These are phyloP conservation scores for Pyrrhoderma noxium DNA, from an alignment of 1,284 basidiomycete genomes.

Conservation along the genomic window DNA sequence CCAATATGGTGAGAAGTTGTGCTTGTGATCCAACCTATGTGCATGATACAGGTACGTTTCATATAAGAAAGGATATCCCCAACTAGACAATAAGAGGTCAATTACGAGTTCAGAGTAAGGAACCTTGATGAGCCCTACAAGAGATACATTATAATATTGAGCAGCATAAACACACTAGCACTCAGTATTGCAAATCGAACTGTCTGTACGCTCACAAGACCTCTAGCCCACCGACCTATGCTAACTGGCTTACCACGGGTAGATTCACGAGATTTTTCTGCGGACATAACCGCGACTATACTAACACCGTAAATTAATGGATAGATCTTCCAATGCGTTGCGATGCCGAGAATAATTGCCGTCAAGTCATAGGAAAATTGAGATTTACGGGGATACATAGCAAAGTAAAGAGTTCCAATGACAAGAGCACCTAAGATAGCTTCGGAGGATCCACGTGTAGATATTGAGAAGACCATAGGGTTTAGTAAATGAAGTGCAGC, in stretches of 20 bases:
- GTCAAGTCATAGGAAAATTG: constrained; percentile 43
- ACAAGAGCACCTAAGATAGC: constrained; percentile 80
- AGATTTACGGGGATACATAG: constrained; percentile 34
- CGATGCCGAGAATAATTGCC: constrained; percentile 69
- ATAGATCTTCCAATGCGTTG: constrained; percentile 93
- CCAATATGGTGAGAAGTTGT: constrained; percentile 98
- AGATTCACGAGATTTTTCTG: constrained; percentile 19
- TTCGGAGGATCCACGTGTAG: constrained; percentile 94
- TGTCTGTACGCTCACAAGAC: constrained; percentile 48
- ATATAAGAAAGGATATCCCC: constrained; percentile 89
- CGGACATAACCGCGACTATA: constrained; percentile 61
- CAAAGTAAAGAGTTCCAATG: constrained; percentile 62
- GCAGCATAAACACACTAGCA: constrained; percentile 57
- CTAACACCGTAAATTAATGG: constrained; percentile 85
- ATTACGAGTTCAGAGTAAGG: constrained; percentile 9
- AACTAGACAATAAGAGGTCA: constrained; percentile 42
- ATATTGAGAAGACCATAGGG: constrained; percentile 93
- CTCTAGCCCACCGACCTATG: constrained; percentile 24
- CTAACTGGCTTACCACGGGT: constrained; percentile 14
- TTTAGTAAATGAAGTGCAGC: constrained; percentile 75
- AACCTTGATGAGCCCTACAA: constrained; percentile 51
- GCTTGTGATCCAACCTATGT: constrained; percentile 86
- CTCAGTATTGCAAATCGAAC: constrained; percentile 66
- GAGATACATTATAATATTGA: constrained; percentile 65
- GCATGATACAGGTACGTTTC: constrained; percentile 95